Evolutionary conservation across 495 filamentous ascomycete genomes (phyloP), one percentile per base, ranked within the genome.

Genomic region (Podospora comata): DNA sequence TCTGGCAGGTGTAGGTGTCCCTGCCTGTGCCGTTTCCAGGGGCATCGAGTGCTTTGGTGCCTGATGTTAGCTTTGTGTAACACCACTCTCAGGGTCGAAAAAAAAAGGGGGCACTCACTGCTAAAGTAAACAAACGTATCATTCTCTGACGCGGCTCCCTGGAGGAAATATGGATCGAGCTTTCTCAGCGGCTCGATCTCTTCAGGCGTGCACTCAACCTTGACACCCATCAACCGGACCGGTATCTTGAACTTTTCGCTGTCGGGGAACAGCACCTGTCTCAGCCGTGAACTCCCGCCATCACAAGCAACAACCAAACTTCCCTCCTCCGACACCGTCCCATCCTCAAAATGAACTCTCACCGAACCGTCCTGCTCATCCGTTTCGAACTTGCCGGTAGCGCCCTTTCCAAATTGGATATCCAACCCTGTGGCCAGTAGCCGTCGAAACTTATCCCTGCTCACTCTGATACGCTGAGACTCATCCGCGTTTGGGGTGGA

Each of bases 161-260:
- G 86, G 59, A 90, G 85, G 55, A 90, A 85, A 27, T 83, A 84
- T 0, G 87, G 86, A 62, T 90, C 87, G 19, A 89, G 80, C 61
- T 68, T 66, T 23, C 70, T 61, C 20, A 79, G 16, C 27, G 73
- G 71, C 48, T 71, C 72, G 18, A 79, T 76, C 54, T 76, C 60
- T 18, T 74, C 76, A 5, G 65, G 67, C 2, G 73, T 74, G 70
- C 68, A 77, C 20, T 73, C 67, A 61, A 75, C 28, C 65, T 72
- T 75, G 57, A 74, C 61, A 59, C 78, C 78, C 68, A 78, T 65
- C 19, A 78, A 57, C 2, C 74, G 27, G 44, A 77, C 64, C 4
- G 78, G 78, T 28, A 79, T 73, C 4, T 64, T 67, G 54, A 72
- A 67, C 30, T 11, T 71, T 26, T 67, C 60, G 7, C 67, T 26